Evolutionary conservation across 495 filamentous ascomycete species (phyloP).

Genomic region (Rusavskia elegans): DNA sequence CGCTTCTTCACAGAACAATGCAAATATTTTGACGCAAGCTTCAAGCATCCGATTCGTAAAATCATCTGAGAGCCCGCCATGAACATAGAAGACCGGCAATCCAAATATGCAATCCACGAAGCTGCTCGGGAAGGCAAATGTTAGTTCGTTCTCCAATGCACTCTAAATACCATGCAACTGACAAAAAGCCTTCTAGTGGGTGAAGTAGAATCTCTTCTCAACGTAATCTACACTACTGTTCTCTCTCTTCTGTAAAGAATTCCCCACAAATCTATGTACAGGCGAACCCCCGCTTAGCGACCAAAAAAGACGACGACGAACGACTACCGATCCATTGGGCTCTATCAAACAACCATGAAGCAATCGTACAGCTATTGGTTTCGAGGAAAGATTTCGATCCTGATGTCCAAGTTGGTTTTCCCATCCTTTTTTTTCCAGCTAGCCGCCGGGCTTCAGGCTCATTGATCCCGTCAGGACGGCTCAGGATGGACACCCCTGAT

Average conservation of each 20-base stretch:
- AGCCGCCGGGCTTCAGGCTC: neutral
- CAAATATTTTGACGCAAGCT: no score
- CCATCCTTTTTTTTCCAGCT: neutral
- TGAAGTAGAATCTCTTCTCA: slow-evolving; percentile 60
- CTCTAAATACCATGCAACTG: no score
- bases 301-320: slow-evolving; percentile 68
- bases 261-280: slow-evolving; percentile 22
- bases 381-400: slow-evolving; percentile 65
- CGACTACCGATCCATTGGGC: slow-evolving; percentile 95
- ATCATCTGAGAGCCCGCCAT: slow-evolving; percentile 13
- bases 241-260: no score
- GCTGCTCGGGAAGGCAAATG: slow-evolving; percentile 77
- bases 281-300: slow-evolving; percentile 67
- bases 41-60: no score
- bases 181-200: slow-evolving; percentile 4
- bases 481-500: slow-evolving; percentile 90
- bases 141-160: slow-evolving; percentile 25
- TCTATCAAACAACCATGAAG: slow-evolving; percentile 61
- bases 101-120: slow-evolving; percentile 75
- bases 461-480: slow-evolving; percentile 42
- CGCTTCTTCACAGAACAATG: no score
- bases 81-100: slow-evolving; percentile 22
- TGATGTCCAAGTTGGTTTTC: slow-evolving; percentile 54
- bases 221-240: slow-evolving; percentile 28
- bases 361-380: slow-evolving; percentile 55